phyloP scores from a whole-genome alignment of 192 early-diverging fungal genomes.

The Backusella macrospora region DNA sequence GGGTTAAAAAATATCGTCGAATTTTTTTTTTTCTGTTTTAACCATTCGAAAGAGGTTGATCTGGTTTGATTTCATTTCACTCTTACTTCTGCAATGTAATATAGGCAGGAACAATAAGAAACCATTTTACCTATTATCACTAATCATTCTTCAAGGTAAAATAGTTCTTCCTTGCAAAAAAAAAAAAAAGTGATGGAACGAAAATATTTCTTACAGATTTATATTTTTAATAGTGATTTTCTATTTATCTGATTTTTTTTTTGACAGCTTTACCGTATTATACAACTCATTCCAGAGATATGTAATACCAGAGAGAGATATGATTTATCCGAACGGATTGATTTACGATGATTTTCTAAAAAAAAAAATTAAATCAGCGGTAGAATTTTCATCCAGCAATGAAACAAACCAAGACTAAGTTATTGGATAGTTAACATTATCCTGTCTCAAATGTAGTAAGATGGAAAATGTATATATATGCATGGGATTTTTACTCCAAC shows the following conservation, averaged over 20 bases:
- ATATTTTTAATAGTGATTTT: background rate
- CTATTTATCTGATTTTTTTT: background rate
- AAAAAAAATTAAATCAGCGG: conserved; percentile 1
- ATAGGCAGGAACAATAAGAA: background rate
- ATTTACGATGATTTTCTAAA: background rate
- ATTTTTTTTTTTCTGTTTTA: background rate
- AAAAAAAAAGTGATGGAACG: background rate
- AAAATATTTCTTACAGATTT: background rate
- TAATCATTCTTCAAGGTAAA: background rate
- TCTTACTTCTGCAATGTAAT: background rate
- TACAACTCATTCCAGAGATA: no score
- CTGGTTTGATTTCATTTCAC: background rate
- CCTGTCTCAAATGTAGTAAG: background rate
- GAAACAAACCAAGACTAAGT: background rate
- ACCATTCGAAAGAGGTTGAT: background rate
- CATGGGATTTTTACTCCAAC: background rate
- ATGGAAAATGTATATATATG: background rate
- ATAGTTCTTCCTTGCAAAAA: background rate
- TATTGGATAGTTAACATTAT: background rate
- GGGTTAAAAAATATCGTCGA: no score
- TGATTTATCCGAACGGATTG: background rate
- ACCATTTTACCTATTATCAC: background rate
- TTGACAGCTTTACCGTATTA: no score
- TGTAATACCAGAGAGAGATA: no score
- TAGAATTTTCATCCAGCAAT: background rate